Evolutionary conservation across 805 yeast species (phyloP), one percentile per base, ranked within the genome.

Genomic region (Hanseniaspora guilliermondii): DNA sequence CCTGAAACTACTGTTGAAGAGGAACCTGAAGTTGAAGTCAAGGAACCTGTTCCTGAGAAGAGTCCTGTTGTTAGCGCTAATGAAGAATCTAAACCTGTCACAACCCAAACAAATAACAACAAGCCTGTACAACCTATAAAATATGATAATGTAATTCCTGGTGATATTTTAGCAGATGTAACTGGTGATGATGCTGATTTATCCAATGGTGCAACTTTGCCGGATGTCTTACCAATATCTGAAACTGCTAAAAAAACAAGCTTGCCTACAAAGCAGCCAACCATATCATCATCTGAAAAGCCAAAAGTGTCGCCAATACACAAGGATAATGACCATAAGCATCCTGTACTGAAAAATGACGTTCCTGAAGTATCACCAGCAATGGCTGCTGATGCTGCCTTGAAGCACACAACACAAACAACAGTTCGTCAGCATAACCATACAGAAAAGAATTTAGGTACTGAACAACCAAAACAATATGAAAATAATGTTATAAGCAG

Each of bases 181-280:
- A 17, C 45, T 11, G 40, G 19, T 16, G 16, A 24, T 5, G 46
- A 42, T 24, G 35, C 47, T 9, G 53, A 56, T 12, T 44, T 57
- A 4, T 53, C 60, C 42, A 62, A 60, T 47, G 70, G 70, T 37
- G 70, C 70, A 2, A 65, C 69, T 9, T 49, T 66, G 11, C 70
- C 70, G 3, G 56, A 57, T 14, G 56, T 62, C n/a, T 64, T 66
- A 27, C 70, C 70, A 42, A 65, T 68, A 2, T 66, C 70, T 16
- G 60, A 61, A 44, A 63, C 65, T 35, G 64, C 60, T 16, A 25
- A 40, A n/a, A 40, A 25, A 17, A 6, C 41, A 11, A 25, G 3
- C 1, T 14, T 2, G 16, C 9, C 41, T 55, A 61, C 52, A 47
- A 58, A 30, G 61, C 66, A 55, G 52, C 48, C 16, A 27, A 21